These are phyloP conservation scores for Colletotrichum gloeosporioides DNA, from an alignment of 2,329 filamentous ascomycete genomes.

Conservation along the genomic window DNA sequence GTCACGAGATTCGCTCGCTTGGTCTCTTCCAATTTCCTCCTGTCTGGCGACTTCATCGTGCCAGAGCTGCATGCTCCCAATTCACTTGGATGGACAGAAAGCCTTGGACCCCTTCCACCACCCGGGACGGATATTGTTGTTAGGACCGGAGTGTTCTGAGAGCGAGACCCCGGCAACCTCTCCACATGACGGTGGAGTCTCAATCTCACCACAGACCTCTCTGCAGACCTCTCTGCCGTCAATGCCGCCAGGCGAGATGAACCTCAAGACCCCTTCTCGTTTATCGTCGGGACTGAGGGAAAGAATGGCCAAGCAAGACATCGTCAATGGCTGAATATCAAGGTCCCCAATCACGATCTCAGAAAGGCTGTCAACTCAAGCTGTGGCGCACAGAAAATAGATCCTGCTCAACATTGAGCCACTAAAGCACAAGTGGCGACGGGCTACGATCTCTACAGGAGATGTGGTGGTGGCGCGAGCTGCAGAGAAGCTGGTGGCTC, in stretches of 20 bases:
- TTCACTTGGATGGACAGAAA: background rate
- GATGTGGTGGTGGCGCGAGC: background rate
- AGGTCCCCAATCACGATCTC: background rate
- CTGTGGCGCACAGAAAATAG: background rate
- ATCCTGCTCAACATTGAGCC: background rate
- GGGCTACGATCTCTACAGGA: background rate
- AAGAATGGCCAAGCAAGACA: background rate
- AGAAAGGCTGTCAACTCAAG: background rate
- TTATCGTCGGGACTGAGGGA: background rate
- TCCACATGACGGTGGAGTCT: background rate
- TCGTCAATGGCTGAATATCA: background rate
- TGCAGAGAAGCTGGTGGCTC: background rate
- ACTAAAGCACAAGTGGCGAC: background rate
- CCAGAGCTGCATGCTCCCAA: background rate
- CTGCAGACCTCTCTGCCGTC: background rate
- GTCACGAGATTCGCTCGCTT: background rate
- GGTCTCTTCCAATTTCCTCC: background rate
- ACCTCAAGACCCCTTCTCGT: background rate
- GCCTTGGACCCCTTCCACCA: background rate
- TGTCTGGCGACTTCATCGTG: background rate
- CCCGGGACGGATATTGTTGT: background rate
- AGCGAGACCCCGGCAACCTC: background rate
- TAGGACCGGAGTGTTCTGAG: background rate
- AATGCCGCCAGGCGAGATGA: slow-evolving; percentile 2
- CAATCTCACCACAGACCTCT: background rate